Conservation (phyloP, 2,329 filamentous ascomycete genomes). For the Podosphaera xanthii region DNA sequence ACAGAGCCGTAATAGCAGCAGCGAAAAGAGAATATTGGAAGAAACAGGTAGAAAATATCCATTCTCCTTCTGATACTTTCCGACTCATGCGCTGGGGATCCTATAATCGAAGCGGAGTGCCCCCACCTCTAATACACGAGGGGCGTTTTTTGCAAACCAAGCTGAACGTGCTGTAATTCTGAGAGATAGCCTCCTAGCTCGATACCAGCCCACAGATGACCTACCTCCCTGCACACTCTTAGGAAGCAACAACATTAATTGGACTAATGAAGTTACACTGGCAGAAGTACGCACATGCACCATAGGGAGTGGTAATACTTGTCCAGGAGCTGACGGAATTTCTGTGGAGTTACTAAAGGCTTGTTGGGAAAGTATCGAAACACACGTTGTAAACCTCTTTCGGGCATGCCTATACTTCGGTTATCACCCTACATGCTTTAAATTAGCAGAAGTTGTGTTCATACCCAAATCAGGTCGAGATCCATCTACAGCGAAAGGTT, state of each 20-base stretch:
- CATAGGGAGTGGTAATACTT: too few relatives aligned
- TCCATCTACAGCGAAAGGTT: too few relatives aligned
- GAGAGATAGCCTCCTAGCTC: background rate
- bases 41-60: background rate
- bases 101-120: background rate
- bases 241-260: background rate
- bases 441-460: too few relatives aligned
- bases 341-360: too few relatives aligned
- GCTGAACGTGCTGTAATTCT: background rate
- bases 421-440: background rate
- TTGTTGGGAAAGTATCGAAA: background rate
- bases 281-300: too few relatives aligned
- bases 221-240: background rate
- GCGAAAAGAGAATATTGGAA: background rate
- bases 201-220: background rate
- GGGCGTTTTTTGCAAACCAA: background rate
- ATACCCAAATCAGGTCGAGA: too few relatives aligned
- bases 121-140: background rate
- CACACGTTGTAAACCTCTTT: background rate
- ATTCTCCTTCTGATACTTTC: background rate
- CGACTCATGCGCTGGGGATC: background rate
- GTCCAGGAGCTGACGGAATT: too few relatives aligned
- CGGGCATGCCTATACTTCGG: background rate
- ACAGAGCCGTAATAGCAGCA: background rate
- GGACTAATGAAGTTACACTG: background rate